Evolutionary conservation across 2,329 filamentous ascomycete species (phyloP), one percentile per base, ranked within the genome.

Genomic region (Corniculantispora saksenae): DNA sequence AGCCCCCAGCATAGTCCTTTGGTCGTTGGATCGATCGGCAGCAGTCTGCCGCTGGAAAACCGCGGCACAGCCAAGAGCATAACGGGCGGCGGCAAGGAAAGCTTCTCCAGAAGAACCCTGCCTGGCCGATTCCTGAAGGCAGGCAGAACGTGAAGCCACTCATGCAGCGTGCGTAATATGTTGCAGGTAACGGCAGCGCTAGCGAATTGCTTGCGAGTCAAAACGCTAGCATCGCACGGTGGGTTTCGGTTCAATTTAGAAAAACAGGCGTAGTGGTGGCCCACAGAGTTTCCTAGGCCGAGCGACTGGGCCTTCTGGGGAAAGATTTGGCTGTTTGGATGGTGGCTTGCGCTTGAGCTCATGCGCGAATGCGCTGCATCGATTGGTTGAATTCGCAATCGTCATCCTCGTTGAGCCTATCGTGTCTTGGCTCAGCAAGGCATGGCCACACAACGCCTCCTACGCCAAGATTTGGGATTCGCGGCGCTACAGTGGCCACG

Each of bases 101-200:
- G 32, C 32, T 43, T 43, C 9, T 43, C 17, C 38, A 13, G 17
- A 7, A 43, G 32, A 43, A 4, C 38, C 38, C 38, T 43, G 38
- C 38, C 8, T 43, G 8, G 8, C 13, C 7, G 35, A 38, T 8
- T 13, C 35, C 35, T 13, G n/a, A 32, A 43, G 17, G 38, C 17
- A 43, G 17, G 38, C 13, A 35, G 21, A 32, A 32, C 32, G 32
- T 32, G 32, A 32, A 25, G 59, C 59, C 59, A 38, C 6, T 43
- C 27, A 38, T 62, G 60, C 35, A 47, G 50, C 38, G 19, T 62
- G 50, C 59, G 59, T 55, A 54, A 62, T 54, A 55, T 55, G 59
- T 21, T 32, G 48, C 60, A 32, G 48, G 19, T 23, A 19, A 32
- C 32, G 48, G 59, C 47, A 27, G 48, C 25, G 45, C n/a, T 23